These are phyloP conservation scores for Diaporthe longicolla DNA, from an alignment of 2,329 filamentous ascomycete species.

Conservation along the genomic window DNA sequence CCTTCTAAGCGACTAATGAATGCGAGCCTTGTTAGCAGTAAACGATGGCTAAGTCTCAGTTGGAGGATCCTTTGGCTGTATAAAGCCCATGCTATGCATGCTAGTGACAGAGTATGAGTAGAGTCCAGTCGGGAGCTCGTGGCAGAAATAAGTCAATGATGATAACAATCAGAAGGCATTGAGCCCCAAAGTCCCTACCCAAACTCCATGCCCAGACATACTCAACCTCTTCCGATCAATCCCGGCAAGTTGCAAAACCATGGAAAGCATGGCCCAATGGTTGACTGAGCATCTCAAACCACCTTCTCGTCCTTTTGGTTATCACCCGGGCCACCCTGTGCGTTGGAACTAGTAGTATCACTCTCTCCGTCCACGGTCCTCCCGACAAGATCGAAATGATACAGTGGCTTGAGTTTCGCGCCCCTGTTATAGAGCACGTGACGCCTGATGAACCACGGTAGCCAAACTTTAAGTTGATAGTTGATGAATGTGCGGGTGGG, in stretches of 20 bases:
- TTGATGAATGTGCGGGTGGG: slow-evolving; percentile 70
- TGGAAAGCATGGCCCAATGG: background rate
- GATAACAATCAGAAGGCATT: background rate
- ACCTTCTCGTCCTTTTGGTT: background rate
- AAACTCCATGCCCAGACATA: background rate
- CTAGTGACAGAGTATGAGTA: background rate
- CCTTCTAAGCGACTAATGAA: background rate
- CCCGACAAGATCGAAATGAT: slow-evolving; percentile 52
- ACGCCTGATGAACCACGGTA: slow-evolving; percentile 73
- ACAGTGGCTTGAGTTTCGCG: slow-evolving; percentile 58
- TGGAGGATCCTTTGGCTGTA: background rate
- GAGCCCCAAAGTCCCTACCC: background rate
- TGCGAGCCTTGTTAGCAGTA: background rate
- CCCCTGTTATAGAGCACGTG: slow-evolving; percentile 66
- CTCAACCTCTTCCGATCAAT: background rate
- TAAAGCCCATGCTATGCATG: background rate
- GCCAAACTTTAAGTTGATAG: slow-evolving; percentile 68
- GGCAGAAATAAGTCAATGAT: background rate
- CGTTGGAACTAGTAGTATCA: slow-evolving; percentile 29
- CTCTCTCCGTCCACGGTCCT: slow-evolving; percentile 24
- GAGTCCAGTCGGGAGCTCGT: background rate
- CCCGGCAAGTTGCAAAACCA: background rate
- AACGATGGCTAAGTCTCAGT: background rate
- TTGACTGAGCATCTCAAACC: background rate
- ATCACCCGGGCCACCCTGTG: background rate